Evolutionary conservation across 2,329 filamentous ascomycete species (phyloP).

Genomic region (Monosporascus sp.): DNA sequence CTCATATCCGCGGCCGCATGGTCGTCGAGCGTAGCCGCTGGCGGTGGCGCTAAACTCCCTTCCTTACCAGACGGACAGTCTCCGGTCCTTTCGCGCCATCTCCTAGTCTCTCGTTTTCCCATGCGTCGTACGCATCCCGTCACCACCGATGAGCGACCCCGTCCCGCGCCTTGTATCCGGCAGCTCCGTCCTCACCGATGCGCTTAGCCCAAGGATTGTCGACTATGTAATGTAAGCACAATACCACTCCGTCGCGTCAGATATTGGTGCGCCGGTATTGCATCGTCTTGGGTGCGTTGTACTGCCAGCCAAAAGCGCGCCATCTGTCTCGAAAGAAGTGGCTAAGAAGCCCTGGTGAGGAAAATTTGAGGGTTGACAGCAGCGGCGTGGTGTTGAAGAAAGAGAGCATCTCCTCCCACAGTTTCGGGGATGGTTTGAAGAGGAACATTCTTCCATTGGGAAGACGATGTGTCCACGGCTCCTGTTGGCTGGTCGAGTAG

Average conservation of each 20-base stretch:
- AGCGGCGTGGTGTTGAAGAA: constrained; percentile 33
- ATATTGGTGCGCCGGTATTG: constrained; percentile 45
- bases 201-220: constrained; percentile 49
- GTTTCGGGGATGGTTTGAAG: constrained; percentile 34
- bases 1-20: constrained; percentile 7
- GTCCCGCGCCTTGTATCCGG: constrained; percentile 44
- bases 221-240: constrained; percentile 47
- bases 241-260: constrained; percentile 43
- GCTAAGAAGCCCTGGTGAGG: constrained; percentile 50
- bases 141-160: constrained; percentile 47
- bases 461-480: constrained; percentile 33
- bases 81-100: neutral
- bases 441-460: constrained; percentile 48
- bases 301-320: constrained; percentile 40
- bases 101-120: constrained; percentile 22
- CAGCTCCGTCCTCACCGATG: constrained; percentile 33
- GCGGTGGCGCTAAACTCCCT: constrained; percentile 9
- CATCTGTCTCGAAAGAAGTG: constrained; percentile 40
- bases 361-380: constrained; percentile 39
- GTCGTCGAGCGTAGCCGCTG: neutral
- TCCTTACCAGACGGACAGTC: constrained; percentile 6
- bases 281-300: constrained; percentile 49
- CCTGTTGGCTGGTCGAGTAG: constrained; percentile 24
- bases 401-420: constrained; percentile 33
- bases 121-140: constrained; percentile 41